Conservation (phyloP, 345 rosid genomes). For the Gossypium herbaceum region DNA sequence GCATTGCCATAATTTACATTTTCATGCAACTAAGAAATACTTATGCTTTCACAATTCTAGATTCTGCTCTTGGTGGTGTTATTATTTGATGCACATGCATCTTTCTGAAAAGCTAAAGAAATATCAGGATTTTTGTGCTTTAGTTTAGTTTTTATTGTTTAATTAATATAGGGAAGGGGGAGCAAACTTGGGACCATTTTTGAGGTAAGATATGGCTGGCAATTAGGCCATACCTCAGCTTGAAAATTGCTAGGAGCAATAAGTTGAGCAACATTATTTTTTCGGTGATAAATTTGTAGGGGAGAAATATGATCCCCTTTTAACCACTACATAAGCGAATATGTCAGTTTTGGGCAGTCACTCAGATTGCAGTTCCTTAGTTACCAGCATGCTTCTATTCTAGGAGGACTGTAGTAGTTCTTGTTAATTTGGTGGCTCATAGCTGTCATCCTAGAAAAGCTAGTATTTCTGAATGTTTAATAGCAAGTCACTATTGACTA, state of each 20-base stretch:
- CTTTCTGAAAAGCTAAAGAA: background rate
- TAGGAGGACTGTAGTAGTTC: background rate
- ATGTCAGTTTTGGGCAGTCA: background rate
- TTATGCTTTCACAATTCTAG: background rate
- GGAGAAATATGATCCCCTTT: background rate
- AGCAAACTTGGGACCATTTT: background rate
- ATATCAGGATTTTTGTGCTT: background rate
- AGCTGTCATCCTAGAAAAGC: slow-evolving; percentile 4
- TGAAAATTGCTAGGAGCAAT: background rate
- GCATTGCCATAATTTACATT: background rate
- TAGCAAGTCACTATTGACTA: slow-evolving; percentile 13
- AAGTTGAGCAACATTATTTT: background rate
- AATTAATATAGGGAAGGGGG: background rate
- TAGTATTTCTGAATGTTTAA: slow-evolving; percentile 11
- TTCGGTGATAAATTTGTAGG: background rate
- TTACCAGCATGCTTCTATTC: slow-evolving; percentile 8
- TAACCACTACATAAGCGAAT: background rate
- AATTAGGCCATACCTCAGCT: background rate
- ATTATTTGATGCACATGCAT: background rate
- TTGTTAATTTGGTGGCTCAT: background rate
- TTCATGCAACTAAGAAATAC: background rate
- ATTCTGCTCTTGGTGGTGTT: background rate
- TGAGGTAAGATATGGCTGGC: background rate
- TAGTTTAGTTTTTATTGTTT: background rate
- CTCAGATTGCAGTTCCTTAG: background rate